Evolutionary conservation across 257 asterid genomes (phyloP), one percentile per base, ranked within the genome.

Genomic region (Haberlea rhodopensis): DNA sequence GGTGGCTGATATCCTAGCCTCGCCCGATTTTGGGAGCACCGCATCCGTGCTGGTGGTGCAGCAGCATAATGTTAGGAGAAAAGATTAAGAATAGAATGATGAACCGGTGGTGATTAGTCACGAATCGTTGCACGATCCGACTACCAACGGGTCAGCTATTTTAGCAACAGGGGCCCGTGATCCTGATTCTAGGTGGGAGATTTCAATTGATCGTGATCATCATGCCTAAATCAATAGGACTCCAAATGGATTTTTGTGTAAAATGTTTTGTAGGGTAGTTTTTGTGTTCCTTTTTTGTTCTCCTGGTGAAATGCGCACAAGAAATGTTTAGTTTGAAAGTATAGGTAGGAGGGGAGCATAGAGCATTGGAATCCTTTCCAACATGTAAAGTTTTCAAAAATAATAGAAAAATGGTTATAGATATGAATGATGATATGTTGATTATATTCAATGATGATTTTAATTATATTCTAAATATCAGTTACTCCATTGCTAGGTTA

Each of bases 1-100:
- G 6, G 76, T 90, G 5, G 97, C 95, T 8, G 97, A 90, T 34
- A 68, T 90, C 2, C 46, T 90, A 49, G 83, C 97, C 4, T 82
- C 90, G 20, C 40, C 79, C 23, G 97, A 90, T 64, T 70, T 78
- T 6, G 78, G 82, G 0, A 73, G 78, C 60, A 76, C 84, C 4
- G 81, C 97, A 3, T 88, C 97, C 0, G 76, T 90, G 59, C 75
- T 90, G 80, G 97, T 88, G 71, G 76, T 90, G 72, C 96, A 88
- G 51, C 97, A 90, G 68, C 96, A 90, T 63, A 80, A 8, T 76
- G 9, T 69, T 71, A 1, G 82, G 79, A n/a, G 85, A 79, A 1
- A 84, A 81, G 69, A 48, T 82, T 43, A 70, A 57, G 3, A 75
- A 64, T 53, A 74, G 84, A 59, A 32, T 69, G 65, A 27, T 64